phyloP scores from a whole-genome alignment of 768 basidiomycete genomes.

The Arthromyces matolae region DNA sequence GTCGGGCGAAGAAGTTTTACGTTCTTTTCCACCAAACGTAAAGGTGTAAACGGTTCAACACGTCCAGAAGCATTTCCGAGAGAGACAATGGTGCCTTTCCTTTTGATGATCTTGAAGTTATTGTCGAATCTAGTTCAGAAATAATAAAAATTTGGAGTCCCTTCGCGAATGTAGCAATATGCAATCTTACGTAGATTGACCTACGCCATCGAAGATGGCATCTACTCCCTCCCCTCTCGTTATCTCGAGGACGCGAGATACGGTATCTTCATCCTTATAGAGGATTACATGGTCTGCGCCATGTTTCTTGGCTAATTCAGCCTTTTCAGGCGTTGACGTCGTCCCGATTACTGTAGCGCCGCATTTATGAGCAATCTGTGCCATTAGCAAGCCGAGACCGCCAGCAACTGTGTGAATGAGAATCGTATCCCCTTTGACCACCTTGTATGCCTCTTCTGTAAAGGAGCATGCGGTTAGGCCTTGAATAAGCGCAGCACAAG shows the following conservation, averaged over 20 bases:
- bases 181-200: slow-evolving; percentile 86
- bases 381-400: slow-evolving; percentile 69
- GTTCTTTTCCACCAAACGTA: slow-evolving; percentile 79
- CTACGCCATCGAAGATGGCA: slow-evolving; percentile 93
- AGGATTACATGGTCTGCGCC: slow-evolving; percentile 88
- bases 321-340: slow-evolving; percentile 84
- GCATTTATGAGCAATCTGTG: slow-evolving; percentile 62
- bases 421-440: slow-evolving; percentile 74
- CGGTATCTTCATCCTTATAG: slow-evolving; percentile 71
- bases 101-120: slow-evolving; percentile 73
- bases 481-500: slow-evolving; percentile 67
- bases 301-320: slow-evolving; percentile 66
- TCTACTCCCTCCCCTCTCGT: slow-evolving; percentile 81
- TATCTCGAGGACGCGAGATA: slow-evolving; percentile 66
- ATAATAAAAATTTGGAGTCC: no score
- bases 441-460: slow-evolving; percentile 79
- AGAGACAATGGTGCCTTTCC: slow-evolving; percentile 87
- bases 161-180: no score
- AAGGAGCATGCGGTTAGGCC: slow-evolving; percentile 76
- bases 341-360: slow-evolving; percentile 94
- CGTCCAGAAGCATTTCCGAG: slow-evolving; percentile 91
- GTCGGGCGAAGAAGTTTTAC: slow-evolving; percentile 70
- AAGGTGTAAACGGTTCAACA: slow-evolving; percentile 68
- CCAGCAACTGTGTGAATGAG: slow-evolving; percentile 91
- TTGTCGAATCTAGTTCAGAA: slow-evolving; percentile 79